Evolutionary conservation across 176 grass and related monocot genomes (phyloP).

Genomic region (Phoenix dactylifera): DNA sequence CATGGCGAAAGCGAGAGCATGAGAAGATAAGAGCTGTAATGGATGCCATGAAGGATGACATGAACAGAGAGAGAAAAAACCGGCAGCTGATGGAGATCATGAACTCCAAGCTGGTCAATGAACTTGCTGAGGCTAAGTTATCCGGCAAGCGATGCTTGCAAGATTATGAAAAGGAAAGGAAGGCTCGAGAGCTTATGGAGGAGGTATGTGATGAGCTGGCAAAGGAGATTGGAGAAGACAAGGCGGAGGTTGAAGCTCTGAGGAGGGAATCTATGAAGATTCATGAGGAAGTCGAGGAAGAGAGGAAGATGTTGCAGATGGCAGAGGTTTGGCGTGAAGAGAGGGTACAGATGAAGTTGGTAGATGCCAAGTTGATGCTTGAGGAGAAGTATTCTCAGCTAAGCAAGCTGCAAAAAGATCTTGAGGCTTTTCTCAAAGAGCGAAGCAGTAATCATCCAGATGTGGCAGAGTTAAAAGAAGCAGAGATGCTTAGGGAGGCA

Average conservation of each 20-base stretch:
- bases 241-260: constrained; percentile 5
- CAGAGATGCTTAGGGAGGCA: neutral
- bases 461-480: neutral
- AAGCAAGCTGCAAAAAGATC: neutral
- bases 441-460: neutral
- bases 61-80: constrained; percentile 7
- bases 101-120: constrained; percentile 4
- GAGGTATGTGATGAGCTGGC: constrained; percentile 4
- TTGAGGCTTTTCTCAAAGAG: neutral
- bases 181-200: constrained; percentile 2
- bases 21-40: neutral
- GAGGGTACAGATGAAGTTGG: constrained; percentile 12
- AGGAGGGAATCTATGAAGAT: constrained; percentile 2
- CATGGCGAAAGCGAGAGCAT: constrained; percentile 1
- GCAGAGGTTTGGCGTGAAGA: constrained; percentile 15
- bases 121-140: constrained; percentile 5
- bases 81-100: neutral
- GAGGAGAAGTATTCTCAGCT: constrained; percentile 9
- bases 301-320: constrained; percentile 11
- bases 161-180: constrained; percentile 10
- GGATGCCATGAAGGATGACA: constrained; percentile 2
- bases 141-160: neutral
- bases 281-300: constrained; percentile 8
- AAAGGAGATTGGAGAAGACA: constrained; percentile 5
- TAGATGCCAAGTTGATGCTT: constrained; percentile 4